Conservation (phyloP, 176 grass and related monocot species). For the Avena atlantica region DNA sequence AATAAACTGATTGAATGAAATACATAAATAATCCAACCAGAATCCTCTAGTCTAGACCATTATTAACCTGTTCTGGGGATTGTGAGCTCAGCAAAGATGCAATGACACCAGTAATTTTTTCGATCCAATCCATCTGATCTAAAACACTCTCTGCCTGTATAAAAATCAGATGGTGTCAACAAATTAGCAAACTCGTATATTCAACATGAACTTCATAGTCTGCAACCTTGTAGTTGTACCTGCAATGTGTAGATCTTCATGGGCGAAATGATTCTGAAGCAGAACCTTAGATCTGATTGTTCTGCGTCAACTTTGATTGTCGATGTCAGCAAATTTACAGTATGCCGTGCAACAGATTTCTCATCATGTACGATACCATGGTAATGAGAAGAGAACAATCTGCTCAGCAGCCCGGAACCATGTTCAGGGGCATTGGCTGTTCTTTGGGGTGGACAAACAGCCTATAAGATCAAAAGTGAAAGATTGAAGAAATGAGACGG, state of each 20-base stretch:
- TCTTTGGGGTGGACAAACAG: conserved; percentile 66
- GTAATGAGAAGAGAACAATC: conserved; percentile 99
- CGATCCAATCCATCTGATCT: conserved; percentile 99
- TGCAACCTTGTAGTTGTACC: conserved; percentile 56
- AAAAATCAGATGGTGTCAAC: conserved; percentile 45
- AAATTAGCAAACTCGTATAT: conserved; percentile 35
- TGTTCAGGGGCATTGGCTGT: conserved; percentile 63
- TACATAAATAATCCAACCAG: conserved; percentile 42
- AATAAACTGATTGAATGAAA: conserved; percentile 48
- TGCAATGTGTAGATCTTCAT: conserved; percentile 91
- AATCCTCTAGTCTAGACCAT: conserved; percentile 10
- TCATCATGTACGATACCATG: conserved; percentile 89
- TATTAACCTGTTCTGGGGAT: conserved; percentile 80
- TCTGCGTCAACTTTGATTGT: conserved; percentile 96
- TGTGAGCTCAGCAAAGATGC: conserved; percentile 86
- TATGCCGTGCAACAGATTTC: conserved; percentile 95
- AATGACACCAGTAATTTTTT: conserved; percentile 99
- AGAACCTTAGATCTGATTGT: conserved; percentile 95
- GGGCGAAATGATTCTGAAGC: conserved; percentile 98
- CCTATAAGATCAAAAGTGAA: conserved; percentile 61
- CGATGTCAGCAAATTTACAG: conserved; percentile 94
- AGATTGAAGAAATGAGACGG: conserved; percentile 36
- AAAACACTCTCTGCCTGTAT: conserved; percentile 88
- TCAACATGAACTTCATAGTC: conserved; percentile 32
- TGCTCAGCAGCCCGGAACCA: conserved; percentile 93